Base-by-base conservation (phyloP, 2,329 filamentous ascomycete species). In the Pezicula rhizophila region DNA sequence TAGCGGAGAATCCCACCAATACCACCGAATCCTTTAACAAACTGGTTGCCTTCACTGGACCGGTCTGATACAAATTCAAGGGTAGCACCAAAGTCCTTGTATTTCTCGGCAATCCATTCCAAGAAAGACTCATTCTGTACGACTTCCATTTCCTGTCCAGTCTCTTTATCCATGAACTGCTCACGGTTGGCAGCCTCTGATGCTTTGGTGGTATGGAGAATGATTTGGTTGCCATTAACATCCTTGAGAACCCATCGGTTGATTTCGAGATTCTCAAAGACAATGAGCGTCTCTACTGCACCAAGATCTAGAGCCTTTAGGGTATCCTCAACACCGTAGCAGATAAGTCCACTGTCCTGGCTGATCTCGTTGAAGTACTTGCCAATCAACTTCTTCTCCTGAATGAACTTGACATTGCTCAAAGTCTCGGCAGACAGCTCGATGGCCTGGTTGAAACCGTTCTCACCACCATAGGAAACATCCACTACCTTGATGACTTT, bases 401-500 rank as follows among this genome's bases (percentile, higher is more conserved):
- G 93, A 68, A 99, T 96, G 70, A 99, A 99, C 75, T 99, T 99
- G 80, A 99, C 93, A 67, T 97, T 99, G 71, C 91, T 88, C 42
- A 99, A 80, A 7, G 93, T 99, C 77, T 99, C 95, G 7, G 90
- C 82, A 23, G 93, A 86, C 63, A 99, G 72, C 67, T 99, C 93
- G 57, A 99, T 99, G 52, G 93, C 93, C 75, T 99, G 95, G 76
- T 99, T 99, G 80, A 99, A 99, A 42, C 93, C 93, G 76, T 97
- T 97, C 75, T 99, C 95, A 60, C 93, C 93, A 69, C 93, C 93
- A 64, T 99, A 99, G 12, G 92, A 97, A 40, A 99, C 95, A 68
- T 99, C 93, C 33, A 99, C 95, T 40, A 99, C 88, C 75, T 99
- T 99, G 80, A 99, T 97, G 64, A 99, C 93, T 79, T 99, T 99